Conservation (phyloP, 1,139 yeast species). For the Yarrowia galli region DNA sequence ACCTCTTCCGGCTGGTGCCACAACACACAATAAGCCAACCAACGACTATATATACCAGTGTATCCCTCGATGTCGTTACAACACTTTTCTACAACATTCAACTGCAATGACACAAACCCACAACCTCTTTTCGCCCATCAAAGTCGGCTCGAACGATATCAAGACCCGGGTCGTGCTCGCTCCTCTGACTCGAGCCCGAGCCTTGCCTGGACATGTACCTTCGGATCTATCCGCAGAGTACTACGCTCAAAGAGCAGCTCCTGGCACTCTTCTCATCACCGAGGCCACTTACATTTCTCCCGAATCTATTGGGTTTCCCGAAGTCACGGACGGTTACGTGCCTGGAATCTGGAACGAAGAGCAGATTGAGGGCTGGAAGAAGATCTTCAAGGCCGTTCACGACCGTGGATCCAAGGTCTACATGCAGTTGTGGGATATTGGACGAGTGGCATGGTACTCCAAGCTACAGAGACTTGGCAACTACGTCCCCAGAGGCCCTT, state of each 20-base stretch:
- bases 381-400: too few species aligned
- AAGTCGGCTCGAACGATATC: constrained; percentile 45
- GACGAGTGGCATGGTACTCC: too few species aligned
- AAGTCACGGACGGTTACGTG: too few species aligned
- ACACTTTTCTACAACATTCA: neutral
- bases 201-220: constrained; percentile 51
- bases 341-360: too few species aligned
- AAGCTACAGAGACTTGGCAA: too few species aligned
- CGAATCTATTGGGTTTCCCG: constrained; percentile 54
- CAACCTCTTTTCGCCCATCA: constrained; percentile 44
- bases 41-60: neutral
- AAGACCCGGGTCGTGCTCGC: constrained; percentile 56
- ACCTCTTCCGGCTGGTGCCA: too few species aligned
- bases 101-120: constrained; percentile 15
- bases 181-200: constrained; percentile 60
- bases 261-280: constrained; percentile 57
- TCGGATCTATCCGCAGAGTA: constrained; percentile 58
- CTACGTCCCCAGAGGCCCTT: too few species aligned
- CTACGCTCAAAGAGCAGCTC: constrained; percentile 60
- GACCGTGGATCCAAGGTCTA: too few species aligned
- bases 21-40: too few species aligned
- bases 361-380: too few species aligned
- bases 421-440: too few species aligned
- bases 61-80: too few species aligned
- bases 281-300: constrained; percentile 55